Evolutionary conservation across 2,329 filamentous ascomycete species (phyloP).

Genomic region (Diaporthe eres): DNA sequence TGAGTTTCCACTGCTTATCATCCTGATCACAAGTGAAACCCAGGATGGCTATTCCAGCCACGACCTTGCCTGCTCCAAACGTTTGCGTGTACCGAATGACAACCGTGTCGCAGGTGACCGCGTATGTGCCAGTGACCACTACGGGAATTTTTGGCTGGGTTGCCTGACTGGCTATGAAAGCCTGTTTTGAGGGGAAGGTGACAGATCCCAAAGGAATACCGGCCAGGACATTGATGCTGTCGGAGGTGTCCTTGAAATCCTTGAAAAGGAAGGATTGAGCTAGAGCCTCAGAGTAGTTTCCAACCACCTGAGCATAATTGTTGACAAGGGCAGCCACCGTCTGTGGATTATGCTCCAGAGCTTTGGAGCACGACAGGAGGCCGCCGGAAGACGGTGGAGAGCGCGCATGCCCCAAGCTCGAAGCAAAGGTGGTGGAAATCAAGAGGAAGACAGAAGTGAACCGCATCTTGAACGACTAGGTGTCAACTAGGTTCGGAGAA

Average conservation of each 20-base stretch:
- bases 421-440: not conserved
- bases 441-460: not conserved
- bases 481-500: not conserved
- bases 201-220: conserved; percentile 48
- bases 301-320: conserved; percentile 36
- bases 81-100: conserved; percentile 51
- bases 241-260: conserved; percentile 51
- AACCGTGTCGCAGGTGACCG: conserved; percentile 50
- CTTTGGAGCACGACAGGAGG: not conserved
- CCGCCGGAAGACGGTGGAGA: not conserved
- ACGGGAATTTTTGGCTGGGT: conserved; percentile 47
- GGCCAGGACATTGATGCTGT: conserved; percentile 52
- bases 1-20: conserved; percentile 49
- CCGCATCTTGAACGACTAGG: conserved; percentile 9
- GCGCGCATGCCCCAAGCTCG: not conserved
- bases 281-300: conserved; percentile 38
- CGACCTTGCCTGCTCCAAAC: conserved; percentile 44
- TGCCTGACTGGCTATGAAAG: conserved; percentile 50
- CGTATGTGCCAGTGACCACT: conserved; percentile 45
- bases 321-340: conserved; percentile 22
- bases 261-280: conserved; percentile 43
- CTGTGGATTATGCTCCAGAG: not conserved
- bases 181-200: conserved; percentile 51
- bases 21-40: conserved; percentile 41
- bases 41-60: conserved; percentile 51